Evolutionary conservation across 805 yeast species (phyloP).

Genomic region (Candida saitoana): DNA sequence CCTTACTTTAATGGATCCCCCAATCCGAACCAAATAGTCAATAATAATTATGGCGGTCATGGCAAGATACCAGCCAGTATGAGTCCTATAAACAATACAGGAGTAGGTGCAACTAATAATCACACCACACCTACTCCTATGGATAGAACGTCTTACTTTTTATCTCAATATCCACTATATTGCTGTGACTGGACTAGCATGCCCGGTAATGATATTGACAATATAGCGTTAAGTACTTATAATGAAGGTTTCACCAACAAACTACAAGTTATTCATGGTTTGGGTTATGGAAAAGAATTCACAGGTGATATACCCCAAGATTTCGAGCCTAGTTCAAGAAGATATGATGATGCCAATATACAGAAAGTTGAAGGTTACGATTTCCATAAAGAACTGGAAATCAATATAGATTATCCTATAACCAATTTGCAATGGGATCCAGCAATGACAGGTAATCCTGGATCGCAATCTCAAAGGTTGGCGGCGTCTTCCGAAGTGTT

Average conservation of each 20-base stretch:
- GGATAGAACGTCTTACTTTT: conserved; percentile 21
- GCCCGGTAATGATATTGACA: conserved; percentile 31
- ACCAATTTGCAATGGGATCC: conserved; percentile 75
- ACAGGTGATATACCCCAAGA: conserved; percentile 16
- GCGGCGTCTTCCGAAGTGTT: conserved; percentile 73
- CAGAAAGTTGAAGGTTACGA: conserved; percentile 30
- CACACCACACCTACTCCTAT: conserved; percentile 5
- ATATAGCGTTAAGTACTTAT: conserved; percentile 69
- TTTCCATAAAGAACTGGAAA: conserved; percentile 48
- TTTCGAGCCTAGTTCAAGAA: not conserved
- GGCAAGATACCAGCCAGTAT: not conserved
- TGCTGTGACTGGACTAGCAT: conserved; percentile 32
- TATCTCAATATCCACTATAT: conserved; percentile 29
- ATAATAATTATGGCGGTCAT: not conserved
- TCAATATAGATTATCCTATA: conserved; percentile 59
- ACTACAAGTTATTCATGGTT: conserved; percentile 45
- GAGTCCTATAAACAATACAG: conserved; percentile 1
- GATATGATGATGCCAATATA: not conserved
- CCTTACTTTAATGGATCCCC: not conserved
- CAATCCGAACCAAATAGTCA: not conserved
- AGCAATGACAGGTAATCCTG: conserved; percentile 33
- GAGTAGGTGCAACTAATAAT: not conserved
- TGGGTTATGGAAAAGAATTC: conserved; percentile 22
- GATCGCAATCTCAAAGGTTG: conserved; percentile 38
- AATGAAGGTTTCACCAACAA: conserved; percentile 74